Base-by-base conservation (phyloP, 495 filamentous ascomycete genomes). In the Lasiosphaeriaceae sp. region DNA sequence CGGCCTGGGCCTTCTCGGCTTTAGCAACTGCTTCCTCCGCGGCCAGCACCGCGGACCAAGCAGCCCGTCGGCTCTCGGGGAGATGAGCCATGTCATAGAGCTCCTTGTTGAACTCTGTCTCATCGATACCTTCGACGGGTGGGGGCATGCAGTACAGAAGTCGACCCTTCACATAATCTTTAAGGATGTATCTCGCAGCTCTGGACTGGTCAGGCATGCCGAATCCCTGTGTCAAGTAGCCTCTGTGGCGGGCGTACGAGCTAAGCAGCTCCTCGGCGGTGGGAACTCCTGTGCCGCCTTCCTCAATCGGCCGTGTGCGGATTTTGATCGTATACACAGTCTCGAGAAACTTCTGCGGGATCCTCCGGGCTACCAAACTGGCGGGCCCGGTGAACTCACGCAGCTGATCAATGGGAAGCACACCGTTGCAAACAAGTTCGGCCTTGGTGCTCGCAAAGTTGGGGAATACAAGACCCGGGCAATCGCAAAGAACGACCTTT, bases 361-460 rank as follows among this genome's bases (percentile, higher is more conserved):
- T 91, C 23, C 95, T 81, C 56, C 90, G 85, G 6, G 92, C 86
- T n/a, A 99, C 90, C 19, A 99, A 81, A 9, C 80, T 83, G 2
- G 86, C 85, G 2, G 95, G 95, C 3, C 93, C 95, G 2, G 89
- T 95, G 74, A 88, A 96, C 68, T 99, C 95, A 51, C 95, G 85
- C 56, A 96, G 81, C 68, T 99, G 95, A 73, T 99, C 95, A 66
- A 99, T 97, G 20, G 95, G 95, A 6, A 99, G 83, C 39, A 99
- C 86, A 63, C 95, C 95, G 64, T 92, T 93, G 72, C 90, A 92
- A 41, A 99, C 95, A 11, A 99, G 84, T 66, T 99, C 95, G 23
- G 90, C 95, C 73, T 97, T 97, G 24, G 92, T 97, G 46, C 87
- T 90, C 47, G 95, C 92, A 64, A 97, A 99, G 72, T 97, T 97